Percentiles rank a stretch among this genome's conserved stretches.
Evolutionary conservation across 108 stramenopile species (phyloP).

Genomic region (Fistulifera pelliculosa): DNA sequence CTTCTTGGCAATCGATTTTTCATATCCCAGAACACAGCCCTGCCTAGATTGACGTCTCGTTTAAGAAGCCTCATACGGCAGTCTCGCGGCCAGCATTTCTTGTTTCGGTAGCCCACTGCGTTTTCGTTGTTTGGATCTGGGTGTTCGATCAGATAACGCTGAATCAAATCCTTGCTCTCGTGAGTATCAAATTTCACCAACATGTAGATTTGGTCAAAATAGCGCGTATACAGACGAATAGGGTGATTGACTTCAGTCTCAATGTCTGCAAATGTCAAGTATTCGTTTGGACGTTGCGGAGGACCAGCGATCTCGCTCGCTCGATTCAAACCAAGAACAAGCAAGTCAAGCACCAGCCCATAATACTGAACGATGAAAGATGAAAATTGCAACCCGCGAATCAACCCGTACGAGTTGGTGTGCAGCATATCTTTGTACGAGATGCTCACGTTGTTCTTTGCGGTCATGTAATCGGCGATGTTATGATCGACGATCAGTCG

Average conservation of each 20-base stretch:
- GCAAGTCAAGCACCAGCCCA: conserved; percentile 93
- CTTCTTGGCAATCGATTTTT: conserved; percentile 97
- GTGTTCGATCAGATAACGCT: conserved; percentile 97
- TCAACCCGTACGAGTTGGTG: conserved; percentile 96
- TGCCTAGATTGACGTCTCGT: conserved; percentile 98
- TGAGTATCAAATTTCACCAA: conserved; percentile 92
- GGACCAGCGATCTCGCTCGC: conserved; percentile 97
- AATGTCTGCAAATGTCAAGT: conserved; percentile 90
- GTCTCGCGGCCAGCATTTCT: conserved; percentile 99
- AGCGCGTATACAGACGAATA: conserved; percentile 96
- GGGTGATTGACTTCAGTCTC: conserved; percentile 95
- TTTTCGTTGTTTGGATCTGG: conserved; percentile 99
- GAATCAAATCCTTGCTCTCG: conserved; percentile 95
- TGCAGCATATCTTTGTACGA: conserved; percentile 99
- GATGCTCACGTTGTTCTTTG: conserved; percentile 97
- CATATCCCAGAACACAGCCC: conserved; percentile 98
- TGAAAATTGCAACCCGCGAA: conserved; percentile 93
- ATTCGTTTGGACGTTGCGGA: conserved; percentile 95
- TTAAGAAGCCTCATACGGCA: conserved; percentile 97
- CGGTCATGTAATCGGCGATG: conserved; percentile 99
- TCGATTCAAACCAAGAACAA: conserved; percentile 90
- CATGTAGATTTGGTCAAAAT: conserved; percentile 97
- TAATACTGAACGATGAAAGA: conserved; percentile 98
- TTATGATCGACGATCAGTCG: conserved; percentile 99
- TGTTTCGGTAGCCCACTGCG: conserved; percentile 98